Conservation (phyloP, 768 basidiomycete genomes). For the Brasilioporus rufonigricans region DNA sequence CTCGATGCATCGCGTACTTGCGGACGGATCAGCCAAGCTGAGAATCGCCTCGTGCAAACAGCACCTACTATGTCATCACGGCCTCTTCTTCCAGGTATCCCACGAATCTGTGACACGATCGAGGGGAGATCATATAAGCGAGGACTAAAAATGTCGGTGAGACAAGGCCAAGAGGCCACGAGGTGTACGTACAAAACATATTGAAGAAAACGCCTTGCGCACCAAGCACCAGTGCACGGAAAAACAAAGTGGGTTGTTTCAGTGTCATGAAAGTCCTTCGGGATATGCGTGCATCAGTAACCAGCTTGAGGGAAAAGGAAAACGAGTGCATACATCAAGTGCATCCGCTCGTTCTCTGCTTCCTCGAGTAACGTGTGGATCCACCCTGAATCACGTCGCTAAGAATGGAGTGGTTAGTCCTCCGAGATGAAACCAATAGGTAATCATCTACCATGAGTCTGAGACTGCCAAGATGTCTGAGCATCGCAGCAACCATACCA, state of each 20-base stretch:
- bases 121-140: conserved; percentile 74
- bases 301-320: conserved; percentile 4
- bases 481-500: conserved; percentile 89
- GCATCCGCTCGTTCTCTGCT: conserved; percentile 97
- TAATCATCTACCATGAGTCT: conserved; percentile 69
- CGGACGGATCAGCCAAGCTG: conserved; percentile 13
- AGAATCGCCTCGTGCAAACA: conserved; percentile 16
- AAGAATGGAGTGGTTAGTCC: conserved; percentile 6
- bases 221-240: conserved; percentile 80
- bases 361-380: conserved; percentile 92
- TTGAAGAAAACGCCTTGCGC: conserved; percentile 94
- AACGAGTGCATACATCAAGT: conserved; percentile 60
- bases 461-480: conserved; percentile 86
- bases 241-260: conserved; percentile 72
- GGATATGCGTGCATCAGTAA: conserved; percentile 15
- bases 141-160: conserved; percentile 47
- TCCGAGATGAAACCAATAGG: conserved; percentile 6
- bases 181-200: conserved; percentile 64
- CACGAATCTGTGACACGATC: conserved; percentile 86
- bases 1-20: conserved; percentile 74
- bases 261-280: conserved; percentile 93
- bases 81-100: conserved; percentile 95
- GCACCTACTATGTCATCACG: conserved; percentile 79
- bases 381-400: conserved; percentile 66
- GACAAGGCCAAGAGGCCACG: conserved; percentile 11